These are phyloP conservation scores for Ganoderma boninense DNA, from an alignment of 1,284 basidiomycete genomes.

Conservation along the genomic window DNA sequence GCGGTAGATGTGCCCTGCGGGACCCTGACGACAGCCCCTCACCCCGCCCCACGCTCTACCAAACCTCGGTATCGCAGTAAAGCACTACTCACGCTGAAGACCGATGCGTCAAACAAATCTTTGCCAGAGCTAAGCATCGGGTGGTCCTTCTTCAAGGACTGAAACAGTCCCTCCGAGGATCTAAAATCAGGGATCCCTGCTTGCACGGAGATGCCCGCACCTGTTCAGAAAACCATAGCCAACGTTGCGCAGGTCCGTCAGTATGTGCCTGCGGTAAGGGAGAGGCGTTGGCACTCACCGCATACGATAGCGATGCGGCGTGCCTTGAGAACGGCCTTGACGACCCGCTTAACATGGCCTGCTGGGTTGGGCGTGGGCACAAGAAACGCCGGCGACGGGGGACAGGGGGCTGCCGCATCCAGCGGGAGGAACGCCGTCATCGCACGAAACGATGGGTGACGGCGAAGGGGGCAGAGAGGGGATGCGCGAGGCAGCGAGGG, in stretches of 20 bases:
- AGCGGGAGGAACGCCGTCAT: conserved; percentile 49
- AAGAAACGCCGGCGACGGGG: conserved; percentile 47
- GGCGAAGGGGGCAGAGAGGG: conserved; percentile 18
- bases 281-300: conserved; percentile 58
- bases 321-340: conserved; percentile 78
- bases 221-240: conserved; percentile 49
- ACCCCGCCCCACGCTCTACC: conserved; percentile 8
- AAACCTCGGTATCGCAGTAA: neutral
- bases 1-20: conserved; percentile 9
- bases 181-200: conserved; percentile 95
- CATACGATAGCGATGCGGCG: conserved; percentile 87
- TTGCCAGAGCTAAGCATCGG: conserved; percentile 81
- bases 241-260: conserved; percentile 15
- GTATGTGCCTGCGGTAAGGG: conserved; percentile 23
- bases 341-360: conserved; percentile 57
- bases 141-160: conserved; percentile 80
- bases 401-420: conserved; percentile 41
- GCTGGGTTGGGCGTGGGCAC: conserved; percentile 45
- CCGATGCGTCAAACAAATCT: conserved; percentile 92
- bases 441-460: conserved; percentile 8
- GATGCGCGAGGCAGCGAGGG: conserved; percentile 16
- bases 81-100: conserved; percentile 77
- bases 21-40: conserved; percentile 7
- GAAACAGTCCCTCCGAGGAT: conserved; percentile 85
- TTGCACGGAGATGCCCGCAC: conserved; percentile 91